phyloP scores from a whole-genome alignment of 176 grass and related monocot genomes.

The Oryza longistaminata region DNA sequence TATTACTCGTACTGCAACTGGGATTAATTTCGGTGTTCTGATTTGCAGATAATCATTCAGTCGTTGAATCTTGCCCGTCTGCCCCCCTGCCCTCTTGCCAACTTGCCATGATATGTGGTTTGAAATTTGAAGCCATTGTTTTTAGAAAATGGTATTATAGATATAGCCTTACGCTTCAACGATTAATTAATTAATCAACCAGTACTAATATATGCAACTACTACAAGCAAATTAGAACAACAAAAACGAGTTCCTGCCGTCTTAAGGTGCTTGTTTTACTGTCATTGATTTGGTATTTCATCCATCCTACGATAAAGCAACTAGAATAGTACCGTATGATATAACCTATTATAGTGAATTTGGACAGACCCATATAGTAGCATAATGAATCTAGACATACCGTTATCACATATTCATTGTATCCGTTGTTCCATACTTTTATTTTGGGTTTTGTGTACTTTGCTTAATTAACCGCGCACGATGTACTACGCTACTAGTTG shows the following conservation, averaged over 20 bases:
- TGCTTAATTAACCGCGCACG: not conserved
- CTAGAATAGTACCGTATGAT: too few relatives aligned
- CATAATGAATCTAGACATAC: too few relatives aligned
- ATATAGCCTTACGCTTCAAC: not conserved
- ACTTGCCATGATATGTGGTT: not conserved
- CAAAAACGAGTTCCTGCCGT: not conserved
- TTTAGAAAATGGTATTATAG: not conserved
- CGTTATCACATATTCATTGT: too few relatives aligned
- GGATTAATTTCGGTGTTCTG: not conserved
- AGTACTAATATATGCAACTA: not conserved
- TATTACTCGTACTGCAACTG: not conserved
- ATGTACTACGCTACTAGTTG: not conserved
- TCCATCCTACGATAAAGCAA: too few relatives aligned
- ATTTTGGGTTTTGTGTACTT: too few relatives aligned
- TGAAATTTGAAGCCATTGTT: not conserved
- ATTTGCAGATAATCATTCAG: not conserved
- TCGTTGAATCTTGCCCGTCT: not conserved
- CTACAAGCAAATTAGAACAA: not conserved
- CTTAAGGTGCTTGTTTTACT: not conserved
- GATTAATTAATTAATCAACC: too few relatives aligned
- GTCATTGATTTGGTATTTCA: not conserved
- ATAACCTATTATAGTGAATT: too few relatives aligned
- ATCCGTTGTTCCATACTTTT: too few relatives aligned
- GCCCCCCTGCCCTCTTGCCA: not conserved
- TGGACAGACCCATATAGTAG: fast-evolving